These are phyloP conservation scores for Paraglomus brasilianum DNA, from an alignment of 192 early-diverging fungal species.

Conservation along the genomic window DNA sequence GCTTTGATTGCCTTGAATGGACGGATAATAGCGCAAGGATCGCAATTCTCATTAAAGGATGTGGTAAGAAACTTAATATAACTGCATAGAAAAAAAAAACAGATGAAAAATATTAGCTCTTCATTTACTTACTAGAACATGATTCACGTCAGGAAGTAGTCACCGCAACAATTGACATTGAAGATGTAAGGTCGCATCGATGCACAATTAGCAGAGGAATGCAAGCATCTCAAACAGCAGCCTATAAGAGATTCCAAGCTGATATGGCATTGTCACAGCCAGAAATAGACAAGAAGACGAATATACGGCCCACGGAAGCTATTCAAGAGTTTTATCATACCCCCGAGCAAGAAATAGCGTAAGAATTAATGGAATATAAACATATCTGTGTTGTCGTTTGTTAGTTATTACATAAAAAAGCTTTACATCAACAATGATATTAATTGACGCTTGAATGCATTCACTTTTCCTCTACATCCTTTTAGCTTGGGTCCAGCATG, in stretches of 20 bases:
- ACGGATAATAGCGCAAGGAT: conserved; percentile 79
- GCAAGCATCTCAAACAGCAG: conserved; percentile 64
- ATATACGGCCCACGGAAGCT: conserved; percentile 50
- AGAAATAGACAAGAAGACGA: conserved; percentile 40
- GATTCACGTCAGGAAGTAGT: conserved; percentile 70
- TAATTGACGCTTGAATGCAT: background rate
- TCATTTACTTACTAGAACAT: background rate
- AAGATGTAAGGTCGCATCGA: conserved; percentile 82
- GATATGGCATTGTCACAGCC: conserved; percentile 52
- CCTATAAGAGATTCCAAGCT: conserved; percentile 70
- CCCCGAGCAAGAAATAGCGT: conserved; percentile 88
- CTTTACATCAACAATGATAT: background rate
- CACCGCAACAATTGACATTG: conserved; percentile 87
- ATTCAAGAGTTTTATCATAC: conserved; percentile 58
- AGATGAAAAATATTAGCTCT: too few species aligned
- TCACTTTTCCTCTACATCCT: background rate
- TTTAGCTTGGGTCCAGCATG: conserved; percentile 87
- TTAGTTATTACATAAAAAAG: background rate
- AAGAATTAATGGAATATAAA: background rate
- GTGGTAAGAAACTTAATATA: conserved; percentile 54
- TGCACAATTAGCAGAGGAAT: conserved; percentile 69
- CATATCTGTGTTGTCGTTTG: background rate
- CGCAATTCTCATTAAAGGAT: conserved; percentile 91
- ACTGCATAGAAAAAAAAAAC: background rate
- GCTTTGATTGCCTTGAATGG: conserved; percentile 91